Evolutionary conservation across 2,329 filamentous ascomycete genomes (phyloP).

Genomic region (Fusarium begoniae): DNA sequence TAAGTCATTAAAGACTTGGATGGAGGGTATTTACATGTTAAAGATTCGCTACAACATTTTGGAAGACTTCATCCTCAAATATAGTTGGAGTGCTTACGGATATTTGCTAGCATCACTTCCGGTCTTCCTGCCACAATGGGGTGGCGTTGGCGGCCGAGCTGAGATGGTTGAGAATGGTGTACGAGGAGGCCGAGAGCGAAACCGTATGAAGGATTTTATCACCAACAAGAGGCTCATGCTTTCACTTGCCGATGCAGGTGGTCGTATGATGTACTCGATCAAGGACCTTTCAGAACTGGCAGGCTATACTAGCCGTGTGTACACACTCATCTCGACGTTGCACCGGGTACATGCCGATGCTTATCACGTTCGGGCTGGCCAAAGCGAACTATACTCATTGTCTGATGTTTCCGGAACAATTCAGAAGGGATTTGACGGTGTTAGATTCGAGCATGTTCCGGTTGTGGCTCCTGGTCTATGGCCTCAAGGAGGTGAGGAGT

Average conservation of each 20-base stretch:
- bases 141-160: constrained; percentile 78
- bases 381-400: constrained; percentile 85
- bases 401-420: constrained; percentile 93
- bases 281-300: constrained; percentile 97
- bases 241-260: constrained; percentile 93
- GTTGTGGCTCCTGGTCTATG: constrained; percentile 89
- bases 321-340: constrained; percentile 92
- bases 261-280: constrained; percentile 99
- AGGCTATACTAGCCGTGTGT: constrained; percentile 94
- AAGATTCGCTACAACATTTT: constrained; percentile 99
- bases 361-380: constrained; percentile 74
- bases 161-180: constrained; percentile 67
- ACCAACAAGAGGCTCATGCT: constrained; percentile 99
- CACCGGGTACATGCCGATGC: constrained; percentile 92
- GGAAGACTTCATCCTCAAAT: constrained; percentile 97
- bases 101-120: constrained; percentile 93
- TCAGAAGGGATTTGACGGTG: constrained; percentile 93
- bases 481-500: constrained; percentile 89
- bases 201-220: constrained; percentile 98
- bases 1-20: constrained; percentile 91
- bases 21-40: constrained; percentile 97
- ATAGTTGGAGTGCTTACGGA: constrained; percentile 97
- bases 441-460: constrained; percentile 91
- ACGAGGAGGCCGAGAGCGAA: constrained; percentile 73
- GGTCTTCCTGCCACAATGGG: constrained; percentile 94